Evolutionary conservation across 495 filamentous ascomycete species (phyloP), one percentile per base, ranked within the genome.

Genomic region (Sporormia fimetaria): DNA sequence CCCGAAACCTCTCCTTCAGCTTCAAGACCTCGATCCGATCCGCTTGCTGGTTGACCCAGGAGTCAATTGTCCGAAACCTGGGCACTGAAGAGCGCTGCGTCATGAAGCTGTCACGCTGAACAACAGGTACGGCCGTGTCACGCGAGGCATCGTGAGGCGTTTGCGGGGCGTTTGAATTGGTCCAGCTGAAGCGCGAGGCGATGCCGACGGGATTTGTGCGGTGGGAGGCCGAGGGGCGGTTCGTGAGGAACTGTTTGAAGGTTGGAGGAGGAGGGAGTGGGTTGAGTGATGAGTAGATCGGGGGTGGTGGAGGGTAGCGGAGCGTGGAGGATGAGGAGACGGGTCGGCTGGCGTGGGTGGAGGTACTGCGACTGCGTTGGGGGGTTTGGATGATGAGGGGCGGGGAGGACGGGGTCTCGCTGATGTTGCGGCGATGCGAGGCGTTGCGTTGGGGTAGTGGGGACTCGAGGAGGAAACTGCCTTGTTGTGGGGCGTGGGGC

Each of bases 31-130:
- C 54, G 20, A 57, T 16, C 6, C 58, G 52, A 6, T 42, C 42
- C 0, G 60, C 39, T 48, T 80, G 76, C 44, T 79, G 70, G 49
- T 69, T 64, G 2, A 81, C 75, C 76, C 76, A 81, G 10, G 68
- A 73, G 31, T 61, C 62, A 36, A 81, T 60, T 6, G 64, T 65
- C 18, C 73, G 66, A 51, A 76, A 80, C 12, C 67, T 65, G 11
- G 74, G 63, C 4, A 55, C 40, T 1, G 47, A 51, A 7, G 47
- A 51, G 0, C 51, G 51, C n/a, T 30, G 14, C 9, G 54, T 54
- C 39, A 54, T 49, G 37, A 43, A 50, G 37, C 51, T 55, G 28
- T 48, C 57, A 15, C 47, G 51, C 2, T 14, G 20, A 2, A 39
- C 20, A 9, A 26, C 35, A 11, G 42, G 42, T 10, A 31, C 38